Evolutionary conservation across 2,329 filamentous ascomycete genomes (phyloP).

Genomic region (Aspergillus fructus): DNA sequence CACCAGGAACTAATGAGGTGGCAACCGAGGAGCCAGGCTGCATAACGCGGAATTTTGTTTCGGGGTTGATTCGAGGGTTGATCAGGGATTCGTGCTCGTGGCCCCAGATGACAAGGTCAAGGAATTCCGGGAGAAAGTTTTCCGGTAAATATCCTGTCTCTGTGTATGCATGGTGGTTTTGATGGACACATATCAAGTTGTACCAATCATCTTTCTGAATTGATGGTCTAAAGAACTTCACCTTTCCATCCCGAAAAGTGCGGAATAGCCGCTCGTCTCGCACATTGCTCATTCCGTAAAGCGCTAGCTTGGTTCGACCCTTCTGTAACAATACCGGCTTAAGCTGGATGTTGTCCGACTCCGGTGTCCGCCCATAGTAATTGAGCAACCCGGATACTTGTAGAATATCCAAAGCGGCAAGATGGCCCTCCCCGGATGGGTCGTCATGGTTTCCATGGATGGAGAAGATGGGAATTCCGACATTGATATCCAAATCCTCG

Average conservation of each 20-base stretch:
- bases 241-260: constrained; percentile 87
- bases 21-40: constrained; percentile 96
- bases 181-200: constrained; percentile 91
- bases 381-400: constrained; percentile 91
- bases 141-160: constrained; percentile 94
- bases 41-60: constrained; percentile 93
- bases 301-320: constrained; percentile 83
- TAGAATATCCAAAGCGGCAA: constrained; percentile 84
- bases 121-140: constrained; percentile 84
- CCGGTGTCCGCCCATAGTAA: constrained; percentile 89
- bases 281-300: constrained; percentile 95
- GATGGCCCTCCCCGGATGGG: constrained; percentile 91
- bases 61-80: constrained; percentile 76
- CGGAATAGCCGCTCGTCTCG: constrained; percentile 92
- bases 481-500: constrained; percentile 94
- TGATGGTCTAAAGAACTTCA: constrained; percentile 86
- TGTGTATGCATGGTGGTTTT: constrained; percentile 91
- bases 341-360: constrained; percentile 89
- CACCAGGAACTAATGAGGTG: constrained; percentile 84
- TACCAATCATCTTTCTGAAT: constrained; percentile 88
- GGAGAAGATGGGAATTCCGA: constrained; percentile 95
- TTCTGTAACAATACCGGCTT: constrained; percentile 94
- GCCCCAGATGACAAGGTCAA: constrained; percentile 92
- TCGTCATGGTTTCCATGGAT: constrained; percentile 99
- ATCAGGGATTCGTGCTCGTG: constrained; percentile 97